Conservation (phyloP, 164 flowering plant species). For the Nymphaea colorata region DNA sequence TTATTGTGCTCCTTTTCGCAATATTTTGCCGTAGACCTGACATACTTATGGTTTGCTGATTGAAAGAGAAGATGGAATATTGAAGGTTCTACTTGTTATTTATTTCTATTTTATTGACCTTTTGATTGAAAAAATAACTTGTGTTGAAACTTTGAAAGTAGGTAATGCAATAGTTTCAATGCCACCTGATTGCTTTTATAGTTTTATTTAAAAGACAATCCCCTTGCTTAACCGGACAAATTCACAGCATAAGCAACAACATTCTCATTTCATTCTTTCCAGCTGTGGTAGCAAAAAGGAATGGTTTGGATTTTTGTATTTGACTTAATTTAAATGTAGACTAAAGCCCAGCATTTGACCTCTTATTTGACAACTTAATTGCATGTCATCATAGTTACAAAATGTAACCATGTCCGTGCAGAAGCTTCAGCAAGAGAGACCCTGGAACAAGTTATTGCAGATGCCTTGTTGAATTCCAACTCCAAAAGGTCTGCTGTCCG, state of each 20-base stretch:
- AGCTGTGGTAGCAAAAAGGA: neutral
- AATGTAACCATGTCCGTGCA: slow-evolving; percentile 11
- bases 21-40: neutral
- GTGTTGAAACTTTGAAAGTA: neutral
- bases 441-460: slow-evolving; percentile 69
- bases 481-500: slow-evolving; percentile 51
- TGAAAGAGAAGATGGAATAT: neutral
- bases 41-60: neutral
- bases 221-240: neutral
- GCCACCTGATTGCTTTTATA: no score
- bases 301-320: neutral
- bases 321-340: neutral
- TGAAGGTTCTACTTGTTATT: neutral
- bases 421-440: slow-evolving; percentile 79
- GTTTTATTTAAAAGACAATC: no score
- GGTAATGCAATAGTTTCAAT: no score
- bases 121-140: no score
- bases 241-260: neutral
- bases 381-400: neutral
- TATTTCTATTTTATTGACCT: neutral
- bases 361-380: no score
- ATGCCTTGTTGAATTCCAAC: slow-evolving; percentile 58
- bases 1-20: neutral
- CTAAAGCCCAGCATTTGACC: no score
- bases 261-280: neutral